Percentiles rank a stretch among this genome's conserved stretches.
These are phyloP conservation scores for Rossbeevera mucosa DNA, from an alignment of 768 basidiomycete species.

Conservation along the genomic window DNA sequence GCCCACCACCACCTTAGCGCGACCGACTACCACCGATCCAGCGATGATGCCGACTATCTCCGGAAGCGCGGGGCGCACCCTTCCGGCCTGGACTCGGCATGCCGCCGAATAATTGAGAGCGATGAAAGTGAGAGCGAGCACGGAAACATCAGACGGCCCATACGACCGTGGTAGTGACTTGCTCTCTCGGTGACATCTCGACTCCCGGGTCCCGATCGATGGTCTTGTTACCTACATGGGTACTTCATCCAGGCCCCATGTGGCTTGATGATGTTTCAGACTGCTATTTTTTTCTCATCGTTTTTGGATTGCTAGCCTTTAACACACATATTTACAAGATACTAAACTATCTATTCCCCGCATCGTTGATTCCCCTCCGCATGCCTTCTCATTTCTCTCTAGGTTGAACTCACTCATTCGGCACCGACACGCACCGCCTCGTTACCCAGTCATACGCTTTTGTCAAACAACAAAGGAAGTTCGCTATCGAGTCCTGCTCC, in stretches of 20 bases:
- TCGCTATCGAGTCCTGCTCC: not conserved
- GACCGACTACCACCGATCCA: slow-evolving; percentile 12
- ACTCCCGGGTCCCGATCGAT: not conserved
- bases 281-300: not conserved
- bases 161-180: slow-evolving; percentile 43
- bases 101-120: slow-evolving; percentile 25
- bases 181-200: not conserved
- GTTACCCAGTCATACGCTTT: not conserved
- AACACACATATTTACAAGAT: not conserved
- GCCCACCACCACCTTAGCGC: slow-evolving; percentile 4
- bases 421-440: not conserved
- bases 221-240: not conserved
- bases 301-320: slow-evolving; percentile 9
- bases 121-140: slow-evolving; percentile 38
- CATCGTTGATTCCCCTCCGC: slow-evolving; percentile 17
- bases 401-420: not conserved
- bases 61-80: slow-evolving; percentile 14
- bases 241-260: slow-evolving; percentile 1
- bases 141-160: slow-evolving; percentile 31
- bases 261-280: not conserved
- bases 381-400: slow-evolving; percentile 11
- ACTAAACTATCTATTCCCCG: slow-evolving; percentile 14
- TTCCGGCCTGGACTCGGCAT: slow-evolving; percentile 24
- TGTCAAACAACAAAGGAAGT: slow-evolving; percentile 4
- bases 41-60: not conserved